These are phyloP conservation scores for Fragaria iinumae DNA, from an alignment of 306 rosid genomes.

Conservation along the genomic window DNA sequence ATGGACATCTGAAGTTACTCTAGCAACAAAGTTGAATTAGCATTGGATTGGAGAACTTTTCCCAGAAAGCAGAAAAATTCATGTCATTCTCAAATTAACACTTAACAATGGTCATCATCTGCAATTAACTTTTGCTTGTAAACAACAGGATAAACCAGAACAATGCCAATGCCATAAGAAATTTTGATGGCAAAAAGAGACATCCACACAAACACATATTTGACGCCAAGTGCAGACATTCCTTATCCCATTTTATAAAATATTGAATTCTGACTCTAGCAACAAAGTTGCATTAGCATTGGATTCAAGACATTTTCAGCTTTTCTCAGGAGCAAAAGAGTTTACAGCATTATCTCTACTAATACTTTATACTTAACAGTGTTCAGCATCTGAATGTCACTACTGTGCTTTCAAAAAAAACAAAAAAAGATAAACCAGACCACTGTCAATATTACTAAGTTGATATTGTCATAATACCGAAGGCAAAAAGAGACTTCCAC, in stretches of 20 bases:
- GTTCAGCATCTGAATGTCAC: background rate
- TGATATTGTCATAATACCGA: background rate
- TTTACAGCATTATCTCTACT: background rate
- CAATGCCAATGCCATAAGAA: background rate
- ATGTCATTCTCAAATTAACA: background rate
- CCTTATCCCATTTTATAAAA: background rate
- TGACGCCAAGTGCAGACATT: background rate
- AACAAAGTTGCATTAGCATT: background rate
- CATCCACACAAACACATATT: background rate
- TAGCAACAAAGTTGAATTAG: background rate
- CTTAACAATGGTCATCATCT: background rate
- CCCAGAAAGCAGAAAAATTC: background rate
- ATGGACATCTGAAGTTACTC: background rate
- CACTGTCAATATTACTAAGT: background rate
- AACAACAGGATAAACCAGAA: background rate
- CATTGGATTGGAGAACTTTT: background rate
- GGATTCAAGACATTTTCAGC: background rate
- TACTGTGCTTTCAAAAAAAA: background rate
- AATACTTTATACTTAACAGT: background rate
- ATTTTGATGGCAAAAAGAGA: background rate
- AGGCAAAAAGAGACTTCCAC: background rate
- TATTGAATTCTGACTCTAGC: background rate
- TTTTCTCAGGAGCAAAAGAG: background rate
- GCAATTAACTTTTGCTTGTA: background rate
- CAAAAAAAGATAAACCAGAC: background rate